Base-by-base conservation (phyloP, 139 green algal species). In the Zygnema circumcarinatum region DNA sequence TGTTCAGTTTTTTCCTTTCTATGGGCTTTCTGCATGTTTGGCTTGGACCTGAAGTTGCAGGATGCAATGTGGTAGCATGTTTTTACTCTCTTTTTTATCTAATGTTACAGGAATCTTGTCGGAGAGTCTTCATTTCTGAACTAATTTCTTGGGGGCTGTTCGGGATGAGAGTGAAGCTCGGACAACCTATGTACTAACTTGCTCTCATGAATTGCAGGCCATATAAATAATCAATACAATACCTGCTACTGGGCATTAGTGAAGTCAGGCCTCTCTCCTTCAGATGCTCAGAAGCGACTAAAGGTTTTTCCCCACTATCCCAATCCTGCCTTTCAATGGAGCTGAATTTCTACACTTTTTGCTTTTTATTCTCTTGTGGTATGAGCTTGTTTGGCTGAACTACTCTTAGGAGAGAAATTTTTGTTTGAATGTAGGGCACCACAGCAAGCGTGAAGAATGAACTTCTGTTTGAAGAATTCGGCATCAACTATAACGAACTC, bases 201-300 rank as follows among this genome's bases (percentile, higher is more conserved):
- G n/a, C n/a, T n/a, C n/a, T n/a, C n/a, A n/a, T n/a, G n/a, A n/a
- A 62, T 62, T 41, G 39, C 85, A 90, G 85, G 94, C 2, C 96
- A 98, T 89, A 94, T 98, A 84, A 98, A 98, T 91, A 98, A 96
- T 90, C 95, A 98, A 94, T 98, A 98, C 91, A 98, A 98, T 92
- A 98, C 96, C 22, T 96, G 92, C 87, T 98, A 96, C 91, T 98
- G 96, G 96, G 91, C 89, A 21, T 92, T 98, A 2, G 94, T 98
- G 2, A 90, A 95, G 76, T 87, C 22, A 35, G 94, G 95, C 29
- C 90, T 82, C 38, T 94, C 80, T 0, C 86, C 89, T 21, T 40
- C 85, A n/a, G 83, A 91, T 41, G 81, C 87, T 3, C 87, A 91
- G 38, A 36, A 35, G 1, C 67, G 16, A 1, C 69, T 91, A 29